Base-by-base conservation (phyloP, 1,284 basidiomycete genomes). In the Paramarasmius palmivorus region DNA sequence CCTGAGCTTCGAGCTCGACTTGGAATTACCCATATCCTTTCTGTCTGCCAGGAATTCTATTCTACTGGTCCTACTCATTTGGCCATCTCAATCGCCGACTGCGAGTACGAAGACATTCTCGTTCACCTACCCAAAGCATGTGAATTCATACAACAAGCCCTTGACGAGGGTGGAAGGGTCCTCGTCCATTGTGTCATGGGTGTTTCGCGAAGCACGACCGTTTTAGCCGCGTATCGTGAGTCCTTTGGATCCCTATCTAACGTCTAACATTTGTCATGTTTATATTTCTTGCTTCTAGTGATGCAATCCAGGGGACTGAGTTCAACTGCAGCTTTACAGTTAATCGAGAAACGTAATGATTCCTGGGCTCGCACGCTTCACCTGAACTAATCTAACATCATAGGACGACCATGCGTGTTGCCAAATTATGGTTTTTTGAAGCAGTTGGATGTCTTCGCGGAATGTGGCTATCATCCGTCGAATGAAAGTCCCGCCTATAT, bases 151-250 rank as follows among this genome's bases (percentile, higher is more conserved):
- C 72, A 81, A 57, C 54, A 67, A 19, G 81, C 83, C 4, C 59
- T 86, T 37, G 64, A 70, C 4, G 38, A 63, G 4, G 73, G 76
- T 32, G 81, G 82, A 0, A 74, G 66, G 49, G 81, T 90, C 29
- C 77, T 92, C 17, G 85, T 92, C 14, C 90, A 92, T 62, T 92
- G 90, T 68, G 73, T 85, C 15, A 86, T 89, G 73, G 89, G 88
- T 9, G 74, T 91, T 4, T 88, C 84, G 8, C 74, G 88, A 55
- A 85, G 82, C 59, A 72, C 83, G n/a, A 85, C 86, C 3, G 79
- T 86, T 38, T 77, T 86, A 36, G 82, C 82, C 35, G 86, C 84
- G 2, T 88, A 84, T 65, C 65, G 80, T 84, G 64, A 69, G 79
- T 73, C 14, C 41, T 19, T 12, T 32, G 29, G 6, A 6, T 32